phyloP scores from a whole-genome alignment of 2,329 filamentous ascomycete species.

The Colletotrichum eremochloae region DNA sequence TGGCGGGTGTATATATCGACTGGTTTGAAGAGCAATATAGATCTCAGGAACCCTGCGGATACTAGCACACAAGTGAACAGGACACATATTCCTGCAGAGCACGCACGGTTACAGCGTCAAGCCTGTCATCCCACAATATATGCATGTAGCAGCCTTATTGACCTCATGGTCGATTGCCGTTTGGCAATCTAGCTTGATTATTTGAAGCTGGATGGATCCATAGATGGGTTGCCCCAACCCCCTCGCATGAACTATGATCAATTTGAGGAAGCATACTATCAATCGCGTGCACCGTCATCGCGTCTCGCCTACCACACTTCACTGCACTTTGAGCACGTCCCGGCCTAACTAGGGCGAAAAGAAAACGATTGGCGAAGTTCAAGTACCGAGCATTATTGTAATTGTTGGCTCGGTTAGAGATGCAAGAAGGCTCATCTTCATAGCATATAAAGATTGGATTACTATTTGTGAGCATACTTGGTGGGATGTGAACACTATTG shows the following conservation, averaged over 20 bases:
- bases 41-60: no score
- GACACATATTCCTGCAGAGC: no score
- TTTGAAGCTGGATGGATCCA: not conserved
- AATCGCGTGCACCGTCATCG: constrained; percentile 5
- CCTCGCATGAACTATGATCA: not conserved
- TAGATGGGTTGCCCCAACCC: constrained; percentile 2
- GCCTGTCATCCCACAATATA: not conserved
- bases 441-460: not conserved
- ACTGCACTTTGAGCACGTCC: not conserved
- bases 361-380: not conserved
- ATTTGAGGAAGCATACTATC: not conserved
- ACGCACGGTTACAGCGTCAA: no score
- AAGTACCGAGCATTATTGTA: not conserved
- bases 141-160: no score
- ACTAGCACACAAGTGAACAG: no score
- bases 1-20: no score
- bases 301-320: not conserved
- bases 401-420: not conserved
- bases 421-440: not conserved
- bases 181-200: not conserved
- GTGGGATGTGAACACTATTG: not conserved
- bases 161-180: no score
- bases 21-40: no score
- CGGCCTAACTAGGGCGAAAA: not conserved
- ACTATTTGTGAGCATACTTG: not conserved